Evolutionary conservation across 768 basidiomycete genomes (phyloP), one percentile per base, ranked within the genome.

Genomic region (Solioccasus polychromus): DNA sequence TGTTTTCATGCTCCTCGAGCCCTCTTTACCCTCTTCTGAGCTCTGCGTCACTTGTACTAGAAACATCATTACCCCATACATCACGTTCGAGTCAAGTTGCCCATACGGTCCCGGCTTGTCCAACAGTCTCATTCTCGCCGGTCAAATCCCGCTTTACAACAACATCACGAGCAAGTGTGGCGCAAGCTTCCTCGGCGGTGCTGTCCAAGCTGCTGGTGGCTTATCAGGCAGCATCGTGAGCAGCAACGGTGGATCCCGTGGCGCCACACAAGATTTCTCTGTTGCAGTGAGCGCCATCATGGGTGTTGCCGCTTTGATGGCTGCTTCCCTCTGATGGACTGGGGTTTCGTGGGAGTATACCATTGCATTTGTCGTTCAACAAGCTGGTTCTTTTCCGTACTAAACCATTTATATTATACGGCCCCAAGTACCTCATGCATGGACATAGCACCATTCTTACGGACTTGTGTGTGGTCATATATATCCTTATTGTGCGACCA

Each of bases 31-130:
- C 22, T 64, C 71, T n/a, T 54, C 64, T 22, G 42, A 66, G 19
- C 83, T 96, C 35, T 97, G 95, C 82, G 82, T 76, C 2, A 55
- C 82, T 12, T 98, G 95, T 82, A 82, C 89, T 11, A 80, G 86
- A 62, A 77, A 76, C 51, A 71, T 93, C 61, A 61, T 98, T 53
- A 78, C 80, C 2, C 54, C 81, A 8, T 99, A 89, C 76, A 82
- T 90, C 66, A 66, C 71, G 45, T 94, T 79, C 66, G 88, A 93
- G 69, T 77, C 80, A 32, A 63, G 65, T 45, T 68, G 72, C 35
- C 85, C 86, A 2, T 97, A 92, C 64, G 88, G 77, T 8, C 79
- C 85, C 23, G 92, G 95, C 39, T 59, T 96, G 22, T 42, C 51
- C 47, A 73, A 75, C 56, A 88, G 84, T 58, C 62, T 72, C 12